phyloP scores from a whole-genome alignment of 1,139 yeast genomes.

The Lodderomyces jiufengensis region DNA sequence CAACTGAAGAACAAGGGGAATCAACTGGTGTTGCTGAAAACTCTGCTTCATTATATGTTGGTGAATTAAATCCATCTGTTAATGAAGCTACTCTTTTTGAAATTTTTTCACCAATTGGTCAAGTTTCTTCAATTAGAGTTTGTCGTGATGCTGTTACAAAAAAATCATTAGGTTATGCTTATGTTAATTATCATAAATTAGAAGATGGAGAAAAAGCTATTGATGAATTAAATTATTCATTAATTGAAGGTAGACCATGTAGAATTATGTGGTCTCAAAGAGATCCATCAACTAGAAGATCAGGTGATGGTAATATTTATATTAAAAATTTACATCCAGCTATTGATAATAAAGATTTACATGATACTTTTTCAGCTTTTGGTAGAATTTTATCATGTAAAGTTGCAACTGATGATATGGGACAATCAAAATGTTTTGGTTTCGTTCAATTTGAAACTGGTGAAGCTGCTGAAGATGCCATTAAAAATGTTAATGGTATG shows the following conservation, averaged over 20 bases:
- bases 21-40: slow-evolving; percentile 42
- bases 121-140: slow-evolving; percentile 94
- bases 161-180: slow-evolving; percentile 97
- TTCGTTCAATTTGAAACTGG: slow-evolving; percentile 95
- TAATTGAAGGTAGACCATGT: slow-evolving; percentile 94
- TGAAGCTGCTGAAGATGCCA: slow-evolving; percentile 92
- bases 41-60: slow-evolving; percentile 92
- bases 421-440: slow-evolving; percentile 94
- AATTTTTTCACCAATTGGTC: slow-evolving; percentile 91
- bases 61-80: slow-evolving; percentile 91
- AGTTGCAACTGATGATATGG: slow-evolving; percentile 93
- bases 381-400: slow-evolving; percentile 96
- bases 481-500: slow-evolving; percentile 98
- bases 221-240: slow-evolving; percentile 91
- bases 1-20: slow-evolving; percentile 15
- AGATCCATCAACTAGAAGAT: slow-evolving; percentile 94
- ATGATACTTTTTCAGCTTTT: slow-evolving; percentile 95
- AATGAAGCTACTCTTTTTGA: slow-evolving; percentile 95
- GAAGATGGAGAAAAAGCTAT: slow-evolving; percentile 93
- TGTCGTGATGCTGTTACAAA: slow-evolving; percentile 98
- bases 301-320: slow-evolving; percentile 95
- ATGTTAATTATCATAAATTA: slow-evolving; percentile 89
- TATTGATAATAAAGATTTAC: slow-evolving; percentile 97
- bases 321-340: slow-evolving; percentile 98
- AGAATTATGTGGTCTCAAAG: slow-evolving; percentile 99